These are phyloP conservation scores for Petrea volubilis DNA, from an alignment of 257 asterid species.

Conservation along the genomic window DNA sequence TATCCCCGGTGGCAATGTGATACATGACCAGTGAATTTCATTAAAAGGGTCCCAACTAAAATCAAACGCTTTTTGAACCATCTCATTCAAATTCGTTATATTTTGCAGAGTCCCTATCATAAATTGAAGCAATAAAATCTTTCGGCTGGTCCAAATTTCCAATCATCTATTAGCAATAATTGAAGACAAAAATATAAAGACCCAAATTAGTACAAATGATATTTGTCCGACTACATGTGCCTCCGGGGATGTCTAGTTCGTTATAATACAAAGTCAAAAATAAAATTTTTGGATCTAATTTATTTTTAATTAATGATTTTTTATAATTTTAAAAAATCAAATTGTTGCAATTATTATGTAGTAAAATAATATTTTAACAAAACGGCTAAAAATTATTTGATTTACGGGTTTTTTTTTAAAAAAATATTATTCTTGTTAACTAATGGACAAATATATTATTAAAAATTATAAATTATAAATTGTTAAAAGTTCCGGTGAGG, in stretches of 20 bases:
- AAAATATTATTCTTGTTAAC: not conserved
- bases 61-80: not conserved
- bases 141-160: not conserved
- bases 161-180: not conserved
- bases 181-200: too few species aligned
- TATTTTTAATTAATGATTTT: too few species aligned
- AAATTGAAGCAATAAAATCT: constrained; percentile 2
- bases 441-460: not conserved
- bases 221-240: too few species aligned
- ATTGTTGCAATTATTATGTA: not conserved
- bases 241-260: not conserved
- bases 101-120: not conserved
- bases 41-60: not conserved
- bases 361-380: not conserved
- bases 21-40: not conserved
- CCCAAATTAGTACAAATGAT: too few species aligned
- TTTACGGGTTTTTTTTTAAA: not conserved
- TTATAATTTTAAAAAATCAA: too few species aligned
- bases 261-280: not conserved
- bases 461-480: not conserved
- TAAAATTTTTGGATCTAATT: too few species aligned
- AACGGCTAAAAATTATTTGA: not conserved
- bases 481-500: not conserved
- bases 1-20: not conserved
- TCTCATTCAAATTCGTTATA: not conserved